phyloP scores from a whole-genome alignment of 1,284 basidiomycete genomes.

The Boletus albobrunnescens region DNA sequence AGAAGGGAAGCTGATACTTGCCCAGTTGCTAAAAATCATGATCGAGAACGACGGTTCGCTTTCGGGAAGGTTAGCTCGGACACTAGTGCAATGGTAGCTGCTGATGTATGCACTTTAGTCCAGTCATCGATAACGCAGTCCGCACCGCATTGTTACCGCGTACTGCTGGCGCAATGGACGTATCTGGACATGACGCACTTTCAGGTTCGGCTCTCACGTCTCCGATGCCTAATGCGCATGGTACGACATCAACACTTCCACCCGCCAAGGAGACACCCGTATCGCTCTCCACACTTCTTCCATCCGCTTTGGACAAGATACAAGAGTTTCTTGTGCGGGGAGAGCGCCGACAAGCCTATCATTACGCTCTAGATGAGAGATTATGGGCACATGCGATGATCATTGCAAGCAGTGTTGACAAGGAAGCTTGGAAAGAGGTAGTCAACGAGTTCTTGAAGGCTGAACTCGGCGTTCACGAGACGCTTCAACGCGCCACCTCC shows the following conservation, averaged over 20 bases:
- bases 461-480: constrained; percentile 60
- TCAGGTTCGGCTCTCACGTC: constrained; percentile 17
- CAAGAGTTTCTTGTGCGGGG: constrained; percentile 78
- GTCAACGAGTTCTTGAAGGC: constrained; percentile 82
- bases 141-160: constrained; percentile 63
- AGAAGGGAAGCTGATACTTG: constrained; percentile 75
- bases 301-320: constrained; percentile 72
- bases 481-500: constrained; percentile 12
- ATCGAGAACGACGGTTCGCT: constrained; percentile 84
- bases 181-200: constrained; percentile 22
- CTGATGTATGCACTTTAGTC: constrained; percentile 41
- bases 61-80: constrained; percentile 62
- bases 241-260: constrained; percentile 18
- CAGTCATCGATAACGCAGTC: constrained; percentile 65
- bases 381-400: constrained; percentile 97
- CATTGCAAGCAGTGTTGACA: constrained; percentile 90
- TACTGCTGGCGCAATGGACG: constrained; percentile 31
- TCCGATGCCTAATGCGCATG: constrained; percentile 19
- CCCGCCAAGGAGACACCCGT: constrained; percentile 40
- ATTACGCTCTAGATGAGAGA: constrained; percentile 82
- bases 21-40: constrained; percentile 73
- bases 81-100: constrained; percentile 4
- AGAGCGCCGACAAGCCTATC: constrained; percentile 82
- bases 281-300: constrained; percentile 48
- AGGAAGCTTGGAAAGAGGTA: constrained; percentile 89